Evolutionary conservation across 805 yeast species (phyloP), one percentile per base, ranked within the genome.

Genomic region (Teunomyces barrocoloradensis): DNA sequence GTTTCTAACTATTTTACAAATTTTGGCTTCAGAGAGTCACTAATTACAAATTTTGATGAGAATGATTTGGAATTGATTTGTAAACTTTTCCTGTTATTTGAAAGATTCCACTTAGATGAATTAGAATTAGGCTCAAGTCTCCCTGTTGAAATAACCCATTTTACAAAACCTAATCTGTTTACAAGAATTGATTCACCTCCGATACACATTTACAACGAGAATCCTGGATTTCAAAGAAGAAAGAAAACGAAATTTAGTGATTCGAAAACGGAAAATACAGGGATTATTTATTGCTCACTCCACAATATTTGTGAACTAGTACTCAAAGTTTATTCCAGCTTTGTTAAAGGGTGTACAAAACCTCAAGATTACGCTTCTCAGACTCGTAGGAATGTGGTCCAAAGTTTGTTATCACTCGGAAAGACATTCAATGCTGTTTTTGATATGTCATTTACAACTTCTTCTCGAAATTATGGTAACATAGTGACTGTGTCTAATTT

Each of bases 81-180:
- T 9, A 52, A 60, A 10, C 28, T 15, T 30, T 64, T 69, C 28
- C 45, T 59, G 23, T 59, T 85, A 13, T 72, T 80, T 44, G 67
- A 77, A 47, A 71, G 85, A 48, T 64, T 77, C 13, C 68, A 80
- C 0, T 51, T 77, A 7, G 94, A 86, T 61, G 91, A 85, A 52
- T 75, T 76, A 46, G 56, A 69, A 4, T 55, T 85, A 6, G 75
- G 84, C 32, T 54, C 75, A 0, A 50, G 60, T 2, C 68, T 81
- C 45, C 87, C 89, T 0, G 61, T 61, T 1, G 64, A 61, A 3
- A 77, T 76, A 9, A 73, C 76, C 5, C 70, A 68, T 32, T 74
- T 74, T 27, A 77, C 85, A 0, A 48, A 51, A 10, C 76, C 71
- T 20, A 54, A 54, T 46, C 66, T 57, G 1, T 64, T 60, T 3